phyloP scores from a whole-genome alignment of 2,329 filamentous ascomycete genomes.

The Ophiocordyceps polyrhachis-furcata region DNA sequence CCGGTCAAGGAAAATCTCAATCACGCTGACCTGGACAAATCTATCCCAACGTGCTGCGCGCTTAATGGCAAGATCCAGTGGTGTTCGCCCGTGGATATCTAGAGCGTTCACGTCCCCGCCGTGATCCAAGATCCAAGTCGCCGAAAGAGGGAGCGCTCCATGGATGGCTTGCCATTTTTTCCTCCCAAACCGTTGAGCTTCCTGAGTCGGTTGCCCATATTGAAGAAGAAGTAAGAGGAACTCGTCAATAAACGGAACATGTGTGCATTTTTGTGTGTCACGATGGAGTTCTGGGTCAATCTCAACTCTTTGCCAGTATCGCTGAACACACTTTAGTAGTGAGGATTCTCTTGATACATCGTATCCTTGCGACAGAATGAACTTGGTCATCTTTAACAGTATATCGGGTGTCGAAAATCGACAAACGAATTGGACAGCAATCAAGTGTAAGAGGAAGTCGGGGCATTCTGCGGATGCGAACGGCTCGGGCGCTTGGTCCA shows the following conservation, averaged over 20 bases:
- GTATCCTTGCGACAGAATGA: neutral
- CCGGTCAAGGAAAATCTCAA: neutral
- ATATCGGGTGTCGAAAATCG: neutral
- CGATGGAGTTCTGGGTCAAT: too few relatives aligned
- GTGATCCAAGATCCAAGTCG: neutral
- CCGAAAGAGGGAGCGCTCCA: neutral
- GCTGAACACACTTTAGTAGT: neutral
- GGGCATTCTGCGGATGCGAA: neutral
- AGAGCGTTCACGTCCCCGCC: neutral
- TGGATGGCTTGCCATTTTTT: neutral
- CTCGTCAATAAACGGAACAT: neutral
- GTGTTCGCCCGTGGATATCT: neutral
- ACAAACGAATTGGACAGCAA: neutral
- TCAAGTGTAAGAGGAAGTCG: neutral
- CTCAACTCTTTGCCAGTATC: neutral
- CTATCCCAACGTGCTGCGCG: too few relatives aligned
- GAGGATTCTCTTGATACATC: neutral
- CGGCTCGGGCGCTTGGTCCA: neutral
- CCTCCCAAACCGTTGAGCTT: neutral
- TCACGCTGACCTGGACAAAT: too few relatives aligned
- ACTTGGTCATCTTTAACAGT: neutral
- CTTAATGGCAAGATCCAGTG: neutral
- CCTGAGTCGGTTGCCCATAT: neutral
- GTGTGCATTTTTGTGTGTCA: too few relatives aligned
- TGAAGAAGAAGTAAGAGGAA: neutral